Conservation (phyloP, 169 alveolate genomes). For the Cryptosporidium viatorum region DNA sequence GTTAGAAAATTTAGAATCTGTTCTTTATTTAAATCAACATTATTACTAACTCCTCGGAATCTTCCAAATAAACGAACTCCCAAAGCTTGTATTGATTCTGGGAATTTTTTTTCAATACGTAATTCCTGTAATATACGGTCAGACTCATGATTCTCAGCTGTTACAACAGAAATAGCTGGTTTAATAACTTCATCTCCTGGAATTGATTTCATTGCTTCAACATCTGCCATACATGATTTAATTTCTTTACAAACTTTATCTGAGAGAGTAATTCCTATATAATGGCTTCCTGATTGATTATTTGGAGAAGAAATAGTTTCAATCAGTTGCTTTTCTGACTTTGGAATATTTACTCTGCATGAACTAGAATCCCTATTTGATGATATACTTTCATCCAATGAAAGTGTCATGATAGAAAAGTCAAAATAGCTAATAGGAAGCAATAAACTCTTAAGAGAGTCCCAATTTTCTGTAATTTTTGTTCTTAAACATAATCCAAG, state of each 20-base stretch:
- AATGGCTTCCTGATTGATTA: not conserved
- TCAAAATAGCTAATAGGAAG: slow-evolving; percentile 47
- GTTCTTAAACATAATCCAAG: slow-evolving; percentile 66
- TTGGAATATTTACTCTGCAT: slow-evolving; percentile 33
- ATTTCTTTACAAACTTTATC: slow-evolving; percentile 9
- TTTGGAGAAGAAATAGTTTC: not conserved
- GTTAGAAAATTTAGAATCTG: not conserved
- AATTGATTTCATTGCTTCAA: slow-evolving; percentile 58
- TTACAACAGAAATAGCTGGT: slow-evolving; percentile 67
- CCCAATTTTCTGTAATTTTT: slow-evolving; percentile 33
- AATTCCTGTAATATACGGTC: slow-evolving; percentile 17
- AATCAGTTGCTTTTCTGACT: not conserved
- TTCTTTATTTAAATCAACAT: slow-evolving; percentile 15
- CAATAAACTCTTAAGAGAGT: not conserved
- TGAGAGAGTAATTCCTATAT: not conserved
- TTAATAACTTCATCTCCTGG: slow-evolving; percentile 56
- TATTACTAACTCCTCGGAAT: slow-evolving; percentile 27
- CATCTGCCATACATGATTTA: slow-evolving; percentile 33
- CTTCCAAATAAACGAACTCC: slow-evolving; percentile 53
- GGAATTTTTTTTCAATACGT: not conserved
- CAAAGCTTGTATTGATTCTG: slow-evolving; percentile 15
- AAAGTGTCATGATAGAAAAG: slow-evolving; percentile 22
- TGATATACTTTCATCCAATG: slow-evolving; percentile 25
- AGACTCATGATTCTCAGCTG: slow-evolving; percentile 72
- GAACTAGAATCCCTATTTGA: not conserved